Base-by-base conservation (phyloP, 441 rosid species). In the Breynia disticha region DNA sequence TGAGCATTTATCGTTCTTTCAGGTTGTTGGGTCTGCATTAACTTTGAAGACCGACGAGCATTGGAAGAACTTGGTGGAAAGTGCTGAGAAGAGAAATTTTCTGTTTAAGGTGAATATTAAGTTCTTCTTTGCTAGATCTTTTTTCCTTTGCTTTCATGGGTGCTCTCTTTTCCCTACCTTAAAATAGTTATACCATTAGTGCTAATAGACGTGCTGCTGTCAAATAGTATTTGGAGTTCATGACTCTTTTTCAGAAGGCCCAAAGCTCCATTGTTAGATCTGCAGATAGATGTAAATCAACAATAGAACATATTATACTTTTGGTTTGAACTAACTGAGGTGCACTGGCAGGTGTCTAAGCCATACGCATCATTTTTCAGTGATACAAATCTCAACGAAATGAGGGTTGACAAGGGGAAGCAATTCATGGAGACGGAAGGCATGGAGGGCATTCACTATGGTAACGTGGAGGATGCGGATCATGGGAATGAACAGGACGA, bases 21-120 rank as follows among this genome's bases (percentile, higher is more conserved):
- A 91, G 98, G 98, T 91, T 14, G 91, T 91, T 45, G 98, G 98
- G 28, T 86, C 87, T 55, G 95, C 97, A 55, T 67, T 78, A 59
- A 79, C 98, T 14, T 63, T 91, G 71, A 80, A 63, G 72, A 67
- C 50, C 1, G 90, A 91, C 56, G 73, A 87, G 56, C 91, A 84
- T 47, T 88, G 97, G 98, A 80, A 67, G 52, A 84, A 74, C 71
- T 76, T 91, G 11, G 60, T 88, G 5, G 82, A 76, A 71, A 85
- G 86, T 77, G 97, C 98, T 10, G 84, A 81, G 66, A 64, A 61
- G 69, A 71, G 83, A 61, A 69, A 68, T 38, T 66, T 76, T 35
- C 55, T 84, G 21, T 84, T 82, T 65, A 84, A 86, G 87, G 96
- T 84, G 44, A 37, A 42, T 11, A 17, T 47, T 52, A n/a, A 19